A percentile compares a stretch with the other conserved stretches of the same genome.
These are phyloP conservation scores for Amanita muscaria DNA, from an alignment of 768 basidiomycete genomes.

Conservation along the genomic window DNA sequence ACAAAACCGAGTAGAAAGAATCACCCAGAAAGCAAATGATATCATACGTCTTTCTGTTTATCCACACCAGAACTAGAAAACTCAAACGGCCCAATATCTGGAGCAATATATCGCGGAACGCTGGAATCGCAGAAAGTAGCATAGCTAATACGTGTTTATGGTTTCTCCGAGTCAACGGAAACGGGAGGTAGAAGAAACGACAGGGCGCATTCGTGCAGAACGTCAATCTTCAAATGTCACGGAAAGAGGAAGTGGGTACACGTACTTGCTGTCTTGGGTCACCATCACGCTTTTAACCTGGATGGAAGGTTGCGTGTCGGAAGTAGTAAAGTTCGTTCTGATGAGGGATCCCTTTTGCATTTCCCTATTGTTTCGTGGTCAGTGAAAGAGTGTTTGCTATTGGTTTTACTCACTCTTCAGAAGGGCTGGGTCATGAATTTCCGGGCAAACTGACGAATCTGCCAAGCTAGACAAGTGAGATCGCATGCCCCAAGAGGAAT, in stretches of 20 bases:
- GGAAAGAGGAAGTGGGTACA: no score
- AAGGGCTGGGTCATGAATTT: slow-evolving; percentile 55
- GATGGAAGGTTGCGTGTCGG: slow-evolving; percentile 36
- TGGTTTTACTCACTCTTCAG: slow-evolving; percentile 61
- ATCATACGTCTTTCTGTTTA: not conserved
- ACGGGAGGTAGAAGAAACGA: slow-evolving; percentile 47
- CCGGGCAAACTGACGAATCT: slow-evolving; percentile 51
- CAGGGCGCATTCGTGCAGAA: slow-evolving; percentile 57
- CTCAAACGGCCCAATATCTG: slow-evolving; percentile 48
- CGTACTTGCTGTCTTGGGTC: slow-evolving; percentile 49
- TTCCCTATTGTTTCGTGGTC: no score
- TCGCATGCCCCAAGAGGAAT: not conserved
- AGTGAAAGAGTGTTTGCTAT: no score
- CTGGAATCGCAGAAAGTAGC: slow-evolving; percentile 60
- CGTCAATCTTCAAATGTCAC: slow-evolving; percentile 5
- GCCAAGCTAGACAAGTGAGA: no score
- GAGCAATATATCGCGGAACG: slow-evolving; percentile 70
- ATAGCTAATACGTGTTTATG: slow-evolving; percentile 18
- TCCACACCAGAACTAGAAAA: slow-evolving; percentile 22
- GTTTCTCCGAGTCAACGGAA: slow-evolving; percentile 15
- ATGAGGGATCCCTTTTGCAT: no score
- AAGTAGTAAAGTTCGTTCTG: no score
- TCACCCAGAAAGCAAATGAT: no score
- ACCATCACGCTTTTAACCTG: slow-evolving; percentile 66
- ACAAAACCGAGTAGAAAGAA: no score